Evolutionary conservation across 441 rosid genomes (phyloP).

Genomic region (Croton setiger): DNA sequence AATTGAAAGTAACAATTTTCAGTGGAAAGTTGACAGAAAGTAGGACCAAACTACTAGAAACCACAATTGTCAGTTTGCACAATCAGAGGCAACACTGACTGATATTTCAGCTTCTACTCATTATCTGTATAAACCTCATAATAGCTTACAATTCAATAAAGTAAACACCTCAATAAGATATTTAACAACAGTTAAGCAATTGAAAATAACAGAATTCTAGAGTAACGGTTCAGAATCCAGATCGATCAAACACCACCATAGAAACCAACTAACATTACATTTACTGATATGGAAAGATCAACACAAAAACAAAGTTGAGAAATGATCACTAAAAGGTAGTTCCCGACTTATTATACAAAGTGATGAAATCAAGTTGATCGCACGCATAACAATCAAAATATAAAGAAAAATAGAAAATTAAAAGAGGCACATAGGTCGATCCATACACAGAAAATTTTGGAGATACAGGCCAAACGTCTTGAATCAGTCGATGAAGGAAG

Average conservation of each 20-base stretch:
- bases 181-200: neutral
- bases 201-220: neutral
- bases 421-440: constrained; percentile 7
- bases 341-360: neutral
- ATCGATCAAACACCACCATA: constrained; percentile 14
- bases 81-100: neutral
- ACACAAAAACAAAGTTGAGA: neutral
- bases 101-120: neutral
- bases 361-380: constrained; percentile 9
- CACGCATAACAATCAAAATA: constrained; percentile 8
- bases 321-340: neutral
- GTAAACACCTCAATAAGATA: neutral
- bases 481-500: neutral
- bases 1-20: neutral
- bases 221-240: constrained; percentile 12
- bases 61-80: neutral
- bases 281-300: neutral
- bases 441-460: constrained; percentile 24
- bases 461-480: neutral
- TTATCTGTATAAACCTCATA: neutral
- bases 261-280: neutral
- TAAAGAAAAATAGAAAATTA: neutral
- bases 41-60: neutral
- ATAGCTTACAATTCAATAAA: neutral
- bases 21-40: neutral